Evolutionary conservation across 352 stramenopile genomes (phyloP), one percentile per base, ranked within the genome.

Genomic region (Globisporangium carolinianum): DNA sequence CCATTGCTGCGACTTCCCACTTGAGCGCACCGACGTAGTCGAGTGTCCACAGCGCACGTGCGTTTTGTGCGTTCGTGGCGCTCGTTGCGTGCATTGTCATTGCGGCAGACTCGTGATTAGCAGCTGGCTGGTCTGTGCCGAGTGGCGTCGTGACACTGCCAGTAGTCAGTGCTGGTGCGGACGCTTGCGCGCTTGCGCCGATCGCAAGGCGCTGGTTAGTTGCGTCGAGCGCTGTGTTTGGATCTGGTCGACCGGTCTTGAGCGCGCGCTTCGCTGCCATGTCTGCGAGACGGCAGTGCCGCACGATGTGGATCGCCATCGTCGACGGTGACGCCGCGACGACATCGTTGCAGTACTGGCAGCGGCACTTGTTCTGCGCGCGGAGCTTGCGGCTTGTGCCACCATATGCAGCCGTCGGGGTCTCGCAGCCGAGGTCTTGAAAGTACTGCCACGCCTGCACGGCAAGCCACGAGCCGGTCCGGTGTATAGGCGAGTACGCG

Each of bases 251-350:
- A n/a, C 53, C 47, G 4, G 45, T 48, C 4, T 45, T 39, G 5
- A 66, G 14, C 39, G 61, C 61, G 48, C 46, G 56, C 41, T 50
- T 57, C 7, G 56, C 61, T 17, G 39, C 15, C 6, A 5, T 6
- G 7, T 66, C 61, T 7, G 58, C 61, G 24, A 66, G 47, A 5
- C 35, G 56, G 35, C 61, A 64, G 11, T 39, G 9, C 0, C 6
- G 51, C 5, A 51, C 39, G 32, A 66, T 59, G 35, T 66, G 61
- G 32, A n/a, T 50, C n/a, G 52, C 58, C 61, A 66, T 66, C 38
- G 36, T 53, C 6, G 18, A 32, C 1, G 61, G 61, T 14, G 57
- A 37, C 12, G 57, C 57, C 1, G 15, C 36, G 12, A 58, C 38
- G 14, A 53, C 11, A 15, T 35, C 9, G 37, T 58, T 47, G 39